Base-by-base conservation (phyloP, 257 asterid species). In the Solanum neorickii region DNA sequence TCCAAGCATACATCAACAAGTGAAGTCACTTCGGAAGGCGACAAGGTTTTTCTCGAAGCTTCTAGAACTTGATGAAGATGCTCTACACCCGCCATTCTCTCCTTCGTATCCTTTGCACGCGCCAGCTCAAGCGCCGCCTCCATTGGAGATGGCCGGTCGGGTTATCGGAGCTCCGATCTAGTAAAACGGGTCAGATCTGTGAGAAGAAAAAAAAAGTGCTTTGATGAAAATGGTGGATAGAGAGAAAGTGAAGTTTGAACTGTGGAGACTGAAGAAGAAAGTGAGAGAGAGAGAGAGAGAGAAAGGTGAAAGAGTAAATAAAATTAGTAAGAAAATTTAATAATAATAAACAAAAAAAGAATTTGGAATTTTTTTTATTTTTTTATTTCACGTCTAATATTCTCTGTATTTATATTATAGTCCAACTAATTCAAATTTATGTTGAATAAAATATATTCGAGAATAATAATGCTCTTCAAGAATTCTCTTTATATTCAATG, bases 31-130 rank as follows among this genome's bases (percentile, higher is more conserved):
- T 97, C 99, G 69, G 98, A 88, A 16, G 98, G 82, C 42, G 98
- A 90, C 33, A 96, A 85, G 7, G 89, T 91, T 95, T 92, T 96
- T 69, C 97, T 90, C 66, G 98, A 94, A 89, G 97, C 93, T 93
- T 97, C 99, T 73, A 97, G 96, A 41, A 93, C 95, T 82, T 96
- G 96, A 90, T 96, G 96, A 86, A 97, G 98, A 83, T 93, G 96
- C 93, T 97, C 99, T 86, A 96, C 98, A 27, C 98, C 99, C 5
- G 99, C 99, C 99, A 97, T 96, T 89, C 99, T 91, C 92, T 95
- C 97, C 92, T 97, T 97, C 41, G 99, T 97, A 92, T 97, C 99
- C 96, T 97, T 97, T 5, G 98, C 98, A 86, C 98, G 98, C 90
- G 95, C 97, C 92, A 94, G 89, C 88, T 96, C 99, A 88, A 97